Conservation (phyloP, 495 filamentous ascomycete genomes). For the Annulohypoxylon nitens region DNA sequence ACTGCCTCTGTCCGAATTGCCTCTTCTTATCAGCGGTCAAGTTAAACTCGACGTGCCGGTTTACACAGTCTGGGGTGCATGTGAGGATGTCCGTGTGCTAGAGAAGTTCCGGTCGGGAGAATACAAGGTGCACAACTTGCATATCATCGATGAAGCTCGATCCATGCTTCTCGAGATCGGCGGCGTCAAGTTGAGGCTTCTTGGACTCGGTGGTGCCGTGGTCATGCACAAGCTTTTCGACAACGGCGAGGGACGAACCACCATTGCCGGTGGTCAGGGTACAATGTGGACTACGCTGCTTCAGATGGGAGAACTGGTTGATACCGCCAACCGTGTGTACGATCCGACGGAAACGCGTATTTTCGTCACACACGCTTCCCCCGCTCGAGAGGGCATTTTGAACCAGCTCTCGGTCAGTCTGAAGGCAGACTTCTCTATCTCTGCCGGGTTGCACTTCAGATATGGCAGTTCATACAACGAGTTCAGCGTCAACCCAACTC, state of each 20-base stretch:
- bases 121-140: constrained; percentile 97
- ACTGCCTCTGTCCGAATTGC: constrained; percentile 93
- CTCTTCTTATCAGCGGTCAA: constrained; percentile 88
- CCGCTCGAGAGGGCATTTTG: constrained; percentile 94
- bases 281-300: constrained; percentile 99
- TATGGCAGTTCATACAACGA: constrained; percentile 99
- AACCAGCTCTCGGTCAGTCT: constrained; percentile 98
- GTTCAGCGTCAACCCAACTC: constrained; percentile 97
- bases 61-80: constrained; percentile 99
- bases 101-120: constrained; percentile 98
- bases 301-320: constrained; percentile 98
- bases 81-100: constrained; percentile 96
- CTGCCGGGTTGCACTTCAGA: constrained; percentile 96
- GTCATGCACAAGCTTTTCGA: constrained; percentile 99
- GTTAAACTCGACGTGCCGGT: constrained; percentile 94
- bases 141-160: constrained; percentile 98
- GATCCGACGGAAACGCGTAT: constrained; percentile 98
- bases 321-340: constrained; percentile 97
- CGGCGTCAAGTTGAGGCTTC: constrained; percentile 93
- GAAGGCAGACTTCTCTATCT: constrained; percentile 98
- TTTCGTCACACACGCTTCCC: constrained; percentile 97
- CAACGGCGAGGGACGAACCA: constrained; percentile 97
- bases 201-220: constrained; percentile 94
- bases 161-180: constrained; percentile 94
- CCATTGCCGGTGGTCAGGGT: constrained; percentile 97